Evolutionary conservation across 208 protist genomes (phyloP).

Genomic region (Balamuthia mandrillaris): DNA sequence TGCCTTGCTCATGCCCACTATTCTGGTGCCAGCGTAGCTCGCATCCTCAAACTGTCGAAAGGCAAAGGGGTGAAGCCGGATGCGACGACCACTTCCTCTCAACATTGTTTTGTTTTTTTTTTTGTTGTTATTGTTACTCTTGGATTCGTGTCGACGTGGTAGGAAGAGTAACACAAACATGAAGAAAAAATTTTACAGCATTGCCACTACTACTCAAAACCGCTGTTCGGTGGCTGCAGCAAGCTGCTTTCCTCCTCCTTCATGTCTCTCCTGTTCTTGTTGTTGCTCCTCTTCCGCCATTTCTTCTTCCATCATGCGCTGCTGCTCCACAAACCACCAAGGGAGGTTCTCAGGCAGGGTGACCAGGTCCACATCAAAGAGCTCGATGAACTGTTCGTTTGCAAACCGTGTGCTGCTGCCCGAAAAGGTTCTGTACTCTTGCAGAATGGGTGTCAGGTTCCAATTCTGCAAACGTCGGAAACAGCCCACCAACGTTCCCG

Average conservation of each 20-base stretch:
- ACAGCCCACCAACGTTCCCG: conserved; percentile 94
- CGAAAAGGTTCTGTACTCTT: conserved; percentile 78
- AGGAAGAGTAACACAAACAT: too few species aligned
- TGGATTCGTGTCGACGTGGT: too few species aligned
- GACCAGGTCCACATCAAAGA: conserved; percentile 95
- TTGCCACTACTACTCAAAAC: too few species aligned
- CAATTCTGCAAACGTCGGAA: conserved; percentile 93
- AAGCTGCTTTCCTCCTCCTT: too few species aligned
- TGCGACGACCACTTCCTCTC: too few species aligned
- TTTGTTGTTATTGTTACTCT: too few species aligned
- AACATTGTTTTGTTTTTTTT: too few species aligned
- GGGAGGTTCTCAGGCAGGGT: conserved; percentile 71
- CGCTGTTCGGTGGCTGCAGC: too few species aligned
- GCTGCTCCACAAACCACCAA: conserved; percentile 58
- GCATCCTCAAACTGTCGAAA: conserved; percentile 16
- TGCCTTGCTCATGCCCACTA: neutral
- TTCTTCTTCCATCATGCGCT: conserved; percentile 50
- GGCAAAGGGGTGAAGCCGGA: neutral
- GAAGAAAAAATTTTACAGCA: too few species aligned
- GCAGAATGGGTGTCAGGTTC: conserved; percentile 93
- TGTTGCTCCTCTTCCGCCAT: too few species aligned
- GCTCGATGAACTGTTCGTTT: conserved; percentile 97
- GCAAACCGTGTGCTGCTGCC: conserved; percentile 78
- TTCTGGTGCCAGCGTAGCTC: neutral
- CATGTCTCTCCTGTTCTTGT: too few species aligned